Evolutionary conservation across 2,329 filamentous ascomycete genomes (phyloP).

Genomic region (Lachnellula cervina): DNA sequence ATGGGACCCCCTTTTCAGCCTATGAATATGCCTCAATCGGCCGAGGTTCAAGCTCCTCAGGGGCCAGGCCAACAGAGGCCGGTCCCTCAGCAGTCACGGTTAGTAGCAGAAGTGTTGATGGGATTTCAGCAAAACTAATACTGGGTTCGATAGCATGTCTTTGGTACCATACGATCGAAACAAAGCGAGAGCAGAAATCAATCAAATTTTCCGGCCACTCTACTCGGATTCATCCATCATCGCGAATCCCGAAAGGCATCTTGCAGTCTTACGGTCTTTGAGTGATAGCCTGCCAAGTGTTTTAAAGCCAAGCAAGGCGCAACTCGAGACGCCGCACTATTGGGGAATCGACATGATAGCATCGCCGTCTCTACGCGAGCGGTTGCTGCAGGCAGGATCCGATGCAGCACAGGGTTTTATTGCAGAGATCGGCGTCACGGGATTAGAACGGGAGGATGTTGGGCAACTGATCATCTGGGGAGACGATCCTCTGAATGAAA

Average conservation of each 20-base stretch:
- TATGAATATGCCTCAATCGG: slow-evolving; percentile 26
- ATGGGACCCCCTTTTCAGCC: slow-evolving; percentile 33
- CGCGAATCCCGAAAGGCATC: slow-evolving; percentile 33
- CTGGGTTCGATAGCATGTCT: slow-evolving; percentile 28
- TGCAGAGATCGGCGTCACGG: slow-evolving; percentile 34
- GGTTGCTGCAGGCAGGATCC: slow-evolving; percentile 32
- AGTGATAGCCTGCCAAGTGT: slow-evolving; percentile 31
- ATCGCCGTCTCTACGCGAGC: slow-evolving; percentile 36
- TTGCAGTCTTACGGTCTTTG: slow-evolving; percentile 26
- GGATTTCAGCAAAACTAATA: slow-evolving; percentile 9
- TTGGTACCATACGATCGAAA: slow-evolving; percentile 32
- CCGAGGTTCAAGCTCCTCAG: slow-evolving; percentile 18
- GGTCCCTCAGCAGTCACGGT: slow-evolving; percentile 19
- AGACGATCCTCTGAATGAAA: slow-evolving; percentile 37
- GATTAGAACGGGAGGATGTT: slow-evolving; percentile 33
- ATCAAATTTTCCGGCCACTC: slow-evolving; percentile 34
- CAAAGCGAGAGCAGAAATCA: slow-evolving; percentile 33
- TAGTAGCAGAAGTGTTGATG: slow-evolving; percentile 2
- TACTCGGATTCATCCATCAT: slow-evolving; percentile 32
- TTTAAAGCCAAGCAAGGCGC: slow-evolving; percentile 36
- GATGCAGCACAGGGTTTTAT: slow-evolving; percentile 37
- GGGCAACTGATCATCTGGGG: slow-evolving; percentile 41
- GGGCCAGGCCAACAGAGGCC: slow-evolving; percentile 14
- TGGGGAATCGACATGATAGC: slow-evolving; percentile 40
- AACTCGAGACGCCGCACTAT: slow-evolving; percentile 38